phyloP scores from a whole-genome alignment of 2,329 filamentous ascomycete genomes.

The Pseudogymnoascus sp. region DNA sequence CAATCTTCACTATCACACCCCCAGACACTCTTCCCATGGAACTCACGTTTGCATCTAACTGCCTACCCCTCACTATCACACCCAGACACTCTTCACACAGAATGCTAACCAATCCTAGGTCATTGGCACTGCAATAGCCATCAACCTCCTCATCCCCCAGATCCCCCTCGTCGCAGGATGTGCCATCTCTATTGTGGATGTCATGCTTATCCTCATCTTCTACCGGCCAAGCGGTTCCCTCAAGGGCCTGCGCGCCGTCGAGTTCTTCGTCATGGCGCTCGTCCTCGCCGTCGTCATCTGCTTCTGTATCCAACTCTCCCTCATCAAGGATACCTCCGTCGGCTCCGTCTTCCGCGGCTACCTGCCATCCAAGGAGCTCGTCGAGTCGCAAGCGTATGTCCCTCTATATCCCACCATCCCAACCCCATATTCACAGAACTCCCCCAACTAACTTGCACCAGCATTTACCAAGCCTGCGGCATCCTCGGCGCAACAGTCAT shows the following conservation, averaged over 20 bases:
- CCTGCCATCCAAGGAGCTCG: conserved; percentile 52
- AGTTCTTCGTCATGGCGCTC: conserved; percentile 55
- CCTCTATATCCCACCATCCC: background rate
- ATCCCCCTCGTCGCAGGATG: conserved; percentile 63
- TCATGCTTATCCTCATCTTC: conserved; percentile 61
- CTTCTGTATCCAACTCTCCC: conserved; percentile 62
- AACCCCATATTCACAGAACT: background rate
- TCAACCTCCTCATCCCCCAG: conserved; percentile 58
- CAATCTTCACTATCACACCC: background rate
- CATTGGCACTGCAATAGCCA: conserved; percentile 63
- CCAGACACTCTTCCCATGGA: background rate
- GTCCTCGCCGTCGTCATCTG: conserved; percentile 65
- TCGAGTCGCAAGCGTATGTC: conserved; percentile 48
- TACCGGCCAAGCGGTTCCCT: conserved; percentile 55
- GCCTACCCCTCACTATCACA: background rate
- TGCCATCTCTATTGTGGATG: conserved; percentile 61
- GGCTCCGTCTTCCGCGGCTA: conserved; percentile 60
- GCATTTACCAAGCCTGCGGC: conserved; percentile 64
- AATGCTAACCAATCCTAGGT: conserved; percentile 36
- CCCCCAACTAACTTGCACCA: conserved; percentile 11
- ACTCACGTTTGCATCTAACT: conserved; percentile 8
- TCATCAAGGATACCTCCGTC: conserved; percentile 49
- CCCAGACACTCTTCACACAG: background rate
- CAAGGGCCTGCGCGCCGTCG: conserved; percentile 55
- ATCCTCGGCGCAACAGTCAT: conserved; percentile 72